phyloP scores from a whole-genome alignment of 2,329 filamentous ascomycete genomes.

The Paecilomyces formosus region DNA sequence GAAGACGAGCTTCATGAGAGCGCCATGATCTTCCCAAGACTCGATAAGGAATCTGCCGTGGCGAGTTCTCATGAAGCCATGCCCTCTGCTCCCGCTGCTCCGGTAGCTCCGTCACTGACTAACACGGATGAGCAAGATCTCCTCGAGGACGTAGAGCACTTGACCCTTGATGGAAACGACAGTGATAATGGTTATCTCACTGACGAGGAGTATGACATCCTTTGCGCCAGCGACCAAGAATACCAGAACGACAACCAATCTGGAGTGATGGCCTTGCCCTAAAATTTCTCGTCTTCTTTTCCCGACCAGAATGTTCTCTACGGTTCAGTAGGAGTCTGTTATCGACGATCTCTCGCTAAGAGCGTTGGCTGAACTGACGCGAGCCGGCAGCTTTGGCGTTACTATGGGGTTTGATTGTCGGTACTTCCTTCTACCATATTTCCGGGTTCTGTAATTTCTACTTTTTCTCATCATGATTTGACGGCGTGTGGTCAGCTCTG shows the following conservation, averaged over 20 bases:
- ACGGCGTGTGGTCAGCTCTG: background rate
- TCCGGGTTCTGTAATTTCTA: background rate
- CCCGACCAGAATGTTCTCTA: background rate
- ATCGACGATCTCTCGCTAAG: background rate
- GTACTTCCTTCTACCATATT: background rate
- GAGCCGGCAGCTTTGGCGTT: background rate
- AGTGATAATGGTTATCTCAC: slow-evolving; percentile 75
- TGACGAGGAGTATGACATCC: slow-evolving; percentile 95
- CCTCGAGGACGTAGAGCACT: slow-evolving; percentile 51
- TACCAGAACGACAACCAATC: slow-evolving; percentile 45
- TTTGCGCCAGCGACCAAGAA: slow-evolving; percentile 91
- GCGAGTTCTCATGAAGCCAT: slow-evolving; percentile 63
- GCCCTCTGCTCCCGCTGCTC: slow-evolving; percentile 21
- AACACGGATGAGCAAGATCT: slow-evolving; percentile 43
- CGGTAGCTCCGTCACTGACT: slow-evolving; percentile 27
- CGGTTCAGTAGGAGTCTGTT: background rate
- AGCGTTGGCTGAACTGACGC: background rate
- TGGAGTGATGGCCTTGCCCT: background rate
- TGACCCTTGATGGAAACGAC: slow-evolving; percentile 42
- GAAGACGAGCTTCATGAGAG: slow-evolving; percentile 41
- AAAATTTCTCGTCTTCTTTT: background rate
- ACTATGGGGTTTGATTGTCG: background rate
- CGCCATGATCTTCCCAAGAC: slow-evolving; percentile 93
- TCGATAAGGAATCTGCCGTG: slow-evolving; percentile 86
- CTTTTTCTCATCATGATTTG: background rate